phyloP scores from a whole-genome alignment of 352 stramenopile species.

The Paralagenidium karlingii region DNA sequence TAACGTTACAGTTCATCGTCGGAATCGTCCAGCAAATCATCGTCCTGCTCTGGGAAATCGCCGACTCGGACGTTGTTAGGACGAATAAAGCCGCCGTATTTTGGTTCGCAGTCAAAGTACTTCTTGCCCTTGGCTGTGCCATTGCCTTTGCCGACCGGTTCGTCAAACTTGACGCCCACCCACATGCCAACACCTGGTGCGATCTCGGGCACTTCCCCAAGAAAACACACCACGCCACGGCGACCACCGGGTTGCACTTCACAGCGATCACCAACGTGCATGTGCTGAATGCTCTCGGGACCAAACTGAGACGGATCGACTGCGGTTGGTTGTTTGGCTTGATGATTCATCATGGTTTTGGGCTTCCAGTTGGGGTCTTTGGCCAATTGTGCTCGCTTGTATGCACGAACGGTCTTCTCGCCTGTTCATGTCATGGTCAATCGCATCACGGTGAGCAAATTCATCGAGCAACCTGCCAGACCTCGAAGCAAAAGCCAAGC shows the following conservation, averaged over 20 bases:
- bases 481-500: background rate
- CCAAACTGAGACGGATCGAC: conserved; percentile 27
- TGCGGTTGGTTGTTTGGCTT: conserved; percentile 3
- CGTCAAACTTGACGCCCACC: conserved; percentile 95
- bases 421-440: conserved; percentile 16
- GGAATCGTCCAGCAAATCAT: conserved; percentile 45
- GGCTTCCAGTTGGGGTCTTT: conserved; percentile 94
- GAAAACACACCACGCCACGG: conserved; percentile 84
- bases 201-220: conserved; percentile 89
- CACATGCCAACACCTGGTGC: conserved; percentile 75
- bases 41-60: conserved; percentile 86
- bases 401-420: conserved; percentile 95
- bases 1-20: conserved; percentile 39
- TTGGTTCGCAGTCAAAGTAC: conserved; percentile 89
- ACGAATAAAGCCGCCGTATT: conserved; percentile 92
- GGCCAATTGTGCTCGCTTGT: conserved; percentile 91
- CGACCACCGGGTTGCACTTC: conserved; percentile 93
- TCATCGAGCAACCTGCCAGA: background rate
- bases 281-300: conserved; percentile 59
- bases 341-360: conserved; percentile 62
- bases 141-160: conserved; percentile 90
- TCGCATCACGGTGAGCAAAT: too few relatives aligned
- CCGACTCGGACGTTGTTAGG: conserved; percentile 89
- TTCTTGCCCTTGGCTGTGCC: conserved; percentile 83
- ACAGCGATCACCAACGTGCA: conserved; percentile 91